Conservation (phyloP, 371 early-diverging fungal species). For the Coemansia sp. region DNA sequence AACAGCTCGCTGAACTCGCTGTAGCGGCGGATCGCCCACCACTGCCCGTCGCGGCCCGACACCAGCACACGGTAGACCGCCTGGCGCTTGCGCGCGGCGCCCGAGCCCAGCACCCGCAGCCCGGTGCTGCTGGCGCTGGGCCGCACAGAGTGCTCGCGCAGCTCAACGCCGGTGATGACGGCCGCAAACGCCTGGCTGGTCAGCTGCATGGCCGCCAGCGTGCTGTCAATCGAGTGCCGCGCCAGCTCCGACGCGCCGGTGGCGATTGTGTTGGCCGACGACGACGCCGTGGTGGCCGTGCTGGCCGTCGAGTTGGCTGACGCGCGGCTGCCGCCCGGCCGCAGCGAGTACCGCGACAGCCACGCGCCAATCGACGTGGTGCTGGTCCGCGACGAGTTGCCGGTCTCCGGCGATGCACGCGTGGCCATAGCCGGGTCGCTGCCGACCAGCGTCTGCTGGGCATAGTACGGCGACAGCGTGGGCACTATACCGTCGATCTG, state of each 20-base stretch:
- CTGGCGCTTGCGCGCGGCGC: constrained; percentile 24
- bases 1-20: constrained; percentile 48
- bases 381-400: constrained; percentile 16
- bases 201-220: constrained; percentile 38
- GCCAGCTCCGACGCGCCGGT: constrained; percentile 32
- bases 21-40: constrained; percentile 46
- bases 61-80: constrained; percentile 44
- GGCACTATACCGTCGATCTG: constrained; percentile 52
- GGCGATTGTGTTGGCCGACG: constrained; percentile 24
- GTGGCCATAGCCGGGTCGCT: constrained; percentile 31
- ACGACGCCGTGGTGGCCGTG: constrained; percentile 33
- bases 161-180: constrained; percentile 38
- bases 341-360: constrained; percentile 44
- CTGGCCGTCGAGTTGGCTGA: constrained; percentile 40
- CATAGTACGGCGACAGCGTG: constrained; percentile 25
- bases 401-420: constrained; percentile 36
- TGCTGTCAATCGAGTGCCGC: constrained; percentile 44
- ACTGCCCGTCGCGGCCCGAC: constrained; percentile 45
- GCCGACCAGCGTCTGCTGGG: constrained; percentile 43
- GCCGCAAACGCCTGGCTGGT: constrained; percentile 40
- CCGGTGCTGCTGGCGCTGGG: constrained; percentile 16
- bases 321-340: constrained; percentile 29
- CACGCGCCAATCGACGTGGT: constrained; percentile 36
- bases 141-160: constrained; percentile 24
- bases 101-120: constrained; percentile 10